Base-by-base conservation (phyloP, 345 rosid species). In the Hibiscus trionum region DNA sequence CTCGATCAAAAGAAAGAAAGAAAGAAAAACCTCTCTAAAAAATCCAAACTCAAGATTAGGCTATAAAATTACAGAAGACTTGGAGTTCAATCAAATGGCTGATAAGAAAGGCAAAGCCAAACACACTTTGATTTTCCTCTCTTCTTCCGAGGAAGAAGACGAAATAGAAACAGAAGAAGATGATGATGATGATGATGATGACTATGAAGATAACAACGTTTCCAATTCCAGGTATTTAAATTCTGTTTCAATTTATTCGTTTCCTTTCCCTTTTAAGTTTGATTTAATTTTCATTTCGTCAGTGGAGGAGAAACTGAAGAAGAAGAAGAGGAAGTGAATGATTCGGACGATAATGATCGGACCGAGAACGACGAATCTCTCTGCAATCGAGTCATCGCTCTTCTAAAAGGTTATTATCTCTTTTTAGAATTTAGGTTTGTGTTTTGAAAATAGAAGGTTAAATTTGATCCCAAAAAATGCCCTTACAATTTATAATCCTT, bases 381-480 rank as follows among this genome's bases (percentile, higher is more conserved):
- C 59, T 83, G 80, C 70, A 49, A 73, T 46, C 78, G 72, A 79
- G 85, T 85, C 73, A 70, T 80, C 67, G 60, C 73, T 61, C 79
- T 84, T 42, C 82, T 88, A 63, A 66, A 78, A 80, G 91, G 87
- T 85, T 17, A 10, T 21, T 64, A 75, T 79, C 31, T 24, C 49
- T 33, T 37, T 26, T 73, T 75, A n/a, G 77, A 71, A 71, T 33
- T 71, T 56, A 73, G 56, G 39, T 14, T 61, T 44, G 19, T 27
- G 11, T 50, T 33, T 66, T 26, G 27, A 35, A 75, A 72, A 10
- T 74, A 55, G 46, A 19, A 8, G 7, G 50, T 26, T 66, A 7
- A n/a, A 26, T 66, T 47, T 66, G 15, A 66, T 47, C 24, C 39
- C 4, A 24, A 46, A n/a, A 67, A 7, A 26, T 3, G 50, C 27